phyloP scores from a whole-genome alignment of 441 rosid genomes.

The Erysimum cheiri region DNA sequence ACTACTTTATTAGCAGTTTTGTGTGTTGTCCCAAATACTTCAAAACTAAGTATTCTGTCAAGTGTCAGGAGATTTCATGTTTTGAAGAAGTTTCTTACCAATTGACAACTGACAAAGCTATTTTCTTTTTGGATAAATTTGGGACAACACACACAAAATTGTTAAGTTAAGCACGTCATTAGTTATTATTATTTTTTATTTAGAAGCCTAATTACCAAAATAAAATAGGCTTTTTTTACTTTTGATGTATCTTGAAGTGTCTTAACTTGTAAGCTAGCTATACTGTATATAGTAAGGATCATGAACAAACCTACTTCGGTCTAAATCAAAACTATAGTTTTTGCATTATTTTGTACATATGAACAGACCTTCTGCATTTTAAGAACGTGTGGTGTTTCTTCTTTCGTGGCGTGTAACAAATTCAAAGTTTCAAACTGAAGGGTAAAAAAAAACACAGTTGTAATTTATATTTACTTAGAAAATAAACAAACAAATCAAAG shows the following conservation, averaged over 20 bases:
- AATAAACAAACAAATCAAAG: not conserved
- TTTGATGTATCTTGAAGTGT: not conserved
- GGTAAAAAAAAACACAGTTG: too few species aligned
- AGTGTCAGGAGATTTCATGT: too few species aligned
- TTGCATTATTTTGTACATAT: too few species aligned
- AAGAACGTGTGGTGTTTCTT: too few species aligned
- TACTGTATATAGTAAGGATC: not conserved
- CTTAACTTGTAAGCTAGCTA: not conserved
- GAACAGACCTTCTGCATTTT: too few species aligned
- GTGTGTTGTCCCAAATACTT: not conserved
- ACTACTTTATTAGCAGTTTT: not conserved
- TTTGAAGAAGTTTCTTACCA: too few species aligned
- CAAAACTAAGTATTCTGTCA: slow-evolving; percentile 4
- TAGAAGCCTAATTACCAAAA: not conserved
- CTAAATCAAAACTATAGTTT: not conserved
- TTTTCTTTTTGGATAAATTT: too few species aligned
- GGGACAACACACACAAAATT: too few species aligned
- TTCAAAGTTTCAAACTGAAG: not conserved
- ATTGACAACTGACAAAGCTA: too few species aligned
- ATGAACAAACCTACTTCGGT: not conserved
- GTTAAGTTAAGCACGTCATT: not conserved
- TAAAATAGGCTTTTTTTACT: not conserved
- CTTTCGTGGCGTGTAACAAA: slow-evolving; percentile 27
- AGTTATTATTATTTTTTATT: not conserved
- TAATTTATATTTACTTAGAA: too few species aligned